These are phyloP conservation scores for Limnanthes douglasii DNA, from an alignment of 345 rosid genomes.

Conservation along the genomic window DNA sequence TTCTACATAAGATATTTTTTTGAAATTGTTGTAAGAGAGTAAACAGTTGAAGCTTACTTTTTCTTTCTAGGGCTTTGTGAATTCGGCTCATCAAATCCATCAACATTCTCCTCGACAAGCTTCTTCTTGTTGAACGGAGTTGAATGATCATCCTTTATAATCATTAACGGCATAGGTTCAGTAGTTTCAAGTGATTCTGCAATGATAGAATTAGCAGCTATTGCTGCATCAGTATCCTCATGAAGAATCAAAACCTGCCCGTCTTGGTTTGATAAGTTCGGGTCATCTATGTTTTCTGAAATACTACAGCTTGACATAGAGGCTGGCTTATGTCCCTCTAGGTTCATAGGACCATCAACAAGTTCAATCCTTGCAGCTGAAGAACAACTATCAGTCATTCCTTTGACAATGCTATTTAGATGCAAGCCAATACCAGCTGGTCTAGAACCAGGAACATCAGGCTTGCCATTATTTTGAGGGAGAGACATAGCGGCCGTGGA, in stretches of 20 bases:
- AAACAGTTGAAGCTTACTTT: constrained; percentile 16
- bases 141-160: constrained; percentile 8
- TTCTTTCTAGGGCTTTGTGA: constrained; percentile 29
- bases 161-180: constrained; percentile 11
- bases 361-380: constrained; percentile 10
- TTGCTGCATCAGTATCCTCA: constrained; percentile 11
- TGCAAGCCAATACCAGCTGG: constrained; percentile 47
- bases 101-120: constrained; percentile 13
- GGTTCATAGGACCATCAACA: constrained; percentile 1
- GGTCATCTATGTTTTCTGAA: constrained; percentile 5
- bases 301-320: constrained; percentile 1
- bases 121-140: constrained; percentile 21
- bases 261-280: constrained; percentile 5
- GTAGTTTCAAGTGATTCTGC: constrained; percentile 12
- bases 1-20: too few relatives aligned
- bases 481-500: constrained; percentile 6
- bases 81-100: constrained; percentile 17
- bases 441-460: constrained; percentile 18
- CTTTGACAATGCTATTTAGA: constrained; percentile 32
- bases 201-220: constrained; percentile 10
- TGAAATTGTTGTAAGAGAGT: background rate
- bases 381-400: constrained; percentile 9
- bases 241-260: constrained; percentile 10
- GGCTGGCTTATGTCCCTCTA: constrained; percentile 4
- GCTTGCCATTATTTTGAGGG: constrained; percentile 8